phyloP scores from a whole-genome alignment of 441 rosid genomes.

The Jatropha podagrica region DNA sequence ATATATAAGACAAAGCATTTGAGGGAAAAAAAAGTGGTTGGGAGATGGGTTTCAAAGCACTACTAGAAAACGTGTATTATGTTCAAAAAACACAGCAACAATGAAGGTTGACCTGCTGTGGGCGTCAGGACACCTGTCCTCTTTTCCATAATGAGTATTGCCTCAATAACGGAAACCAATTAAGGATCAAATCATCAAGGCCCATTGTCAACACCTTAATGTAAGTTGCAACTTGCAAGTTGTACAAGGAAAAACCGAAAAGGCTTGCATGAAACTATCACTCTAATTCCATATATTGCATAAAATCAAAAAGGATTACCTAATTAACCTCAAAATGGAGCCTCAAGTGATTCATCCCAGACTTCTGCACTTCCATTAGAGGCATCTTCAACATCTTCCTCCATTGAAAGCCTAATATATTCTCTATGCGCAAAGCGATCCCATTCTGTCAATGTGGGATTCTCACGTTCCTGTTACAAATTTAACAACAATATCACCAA shows the following conservation, averaged over 20 bases:
- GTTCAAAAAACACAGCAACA: neutral
- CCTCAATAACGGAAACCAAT: neutral
- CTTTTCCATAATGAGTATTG: neutral
- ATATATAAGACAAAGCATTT: neutral
- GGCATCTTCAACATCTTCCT: constrained; percentile 95
- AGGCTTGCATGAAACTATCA: neutral
- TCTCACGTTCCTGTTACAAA: constrained; percentile 83
- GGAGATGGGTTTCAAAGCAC: neutral
- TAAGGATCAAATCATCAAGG: neutral
- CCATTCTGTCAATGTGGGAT: constrained; percentile 99
- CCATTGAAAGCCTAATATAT: constrained; percentile 95
- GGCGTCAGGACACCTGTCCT: neutral
- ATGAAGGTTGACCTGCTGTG: neutral
- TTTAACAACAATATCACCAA: constrained; percentile 12
- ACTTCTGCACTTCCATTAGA: constrained; percentile 97
- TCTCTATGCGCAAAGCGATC: constrained; percentile 99
- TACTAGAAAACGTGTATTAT: neutral
- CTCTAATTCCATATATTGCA: neutral
- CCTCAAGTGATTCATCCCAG: constrained; percentile 97
- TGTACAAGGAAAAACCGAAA: neutral
- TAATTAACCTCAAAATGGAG: constrained; percentile 62
- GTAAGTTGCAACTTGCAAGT: constrained; percentile 1
- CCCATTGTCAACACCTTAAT: neutral
- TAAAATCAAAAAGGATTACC: constrained; percentile 26
- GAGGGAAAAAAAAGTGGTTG: neutral